Evolutionary conservation across 2,329 filamentous ascomycete species (phyloP), one percentile per base, ranked within the genome.

Genomic region (Clonostachys rosea): DNA sequence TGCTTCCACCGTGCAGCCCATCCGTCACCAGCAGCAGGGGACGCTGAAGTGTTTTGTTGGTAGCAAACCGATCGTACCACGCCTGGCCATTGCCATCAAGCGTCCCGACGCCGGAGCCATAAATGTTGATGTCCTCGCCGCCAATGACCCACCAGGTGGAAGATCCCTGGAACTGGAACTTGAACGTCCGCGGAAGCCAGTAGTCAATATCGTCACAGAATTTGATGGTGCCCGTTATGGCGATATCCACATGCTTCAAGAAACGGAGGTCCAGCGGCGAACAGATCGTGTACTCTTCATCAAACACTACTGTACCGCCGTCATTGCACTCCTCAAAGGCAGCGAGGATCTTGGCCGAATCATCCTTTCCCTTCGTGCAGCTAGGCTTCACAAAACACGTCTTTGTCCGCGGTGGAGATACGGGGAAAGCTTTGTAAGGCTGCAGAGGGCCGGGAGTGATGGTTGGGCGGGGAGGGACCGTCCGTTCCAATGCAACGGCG

Each of bases 181-280:
- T 75, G 70, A 87, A 87, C 36, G 75, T 71, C 56, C 86, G 74
- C 9, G 71, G 72, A 52, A 83, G 74, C 85, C 85, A 88, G 63
- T 87, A 87, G 53, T 80, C 74, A 2, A 82, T 83, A 58, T 89
- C 80, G 44, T 83, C 75, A 47, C 76, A 79, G 65, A 88, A 88
- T 47, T 76, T 68, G 18, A 87, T 72, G 16, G 73, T 74, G 17
- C 81, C 82, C 0, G 60, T 61, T 47, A 67, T 68, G 69, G 79
- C 75, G 5, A 87, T 64, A 59, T 88, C 85, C 34, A 88, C 72
- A 52, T 79, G 69, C 40, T 80, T 69, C 17, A 87, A 65, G 59
- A 84, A 86, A 0, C 80, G 85, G 54, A 87, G 62, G 54, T 88
- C 79, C 34, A 88, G 59, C 0, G 83, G 80, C 0, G 79, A 86